These are phyloP conservation scores for Apiospora malaysiana DNA, from an alignment of 2,329 filamentous ascomycete species.

Conservation along the genomic window DNA sequence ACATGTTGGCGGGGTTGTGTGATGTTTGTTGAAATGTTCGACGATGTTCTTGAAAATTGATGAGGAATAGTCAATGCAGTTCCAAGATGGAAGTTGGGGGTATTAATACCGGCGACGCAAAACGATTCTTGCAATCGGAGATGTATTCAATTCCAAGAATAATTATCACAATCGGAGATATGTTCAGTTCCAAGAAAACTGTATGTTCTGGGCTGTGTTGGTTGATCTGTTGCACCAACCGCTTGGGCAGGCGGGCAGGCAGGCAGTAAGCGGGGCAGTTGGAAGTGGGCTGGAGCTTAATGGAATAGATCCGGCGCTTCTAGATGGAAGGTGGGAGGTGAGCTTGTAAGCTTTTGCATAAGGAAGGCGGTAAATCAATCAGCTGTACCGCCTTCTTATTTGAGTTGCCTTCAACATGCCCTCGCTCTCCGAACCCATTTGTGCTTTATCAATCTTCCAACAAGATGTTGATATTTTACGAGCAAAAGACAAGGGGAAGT, in stretches of 20 bases:
- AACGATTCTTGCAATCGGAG: neutral
- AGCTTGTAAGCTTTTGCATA: neutral
- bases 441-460: too few relatives aligned
- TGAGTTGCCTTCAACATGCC: neutral
- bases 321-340: neutral
- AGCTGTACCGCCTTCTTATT: neutral
- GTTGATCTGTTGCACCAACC: neutral
- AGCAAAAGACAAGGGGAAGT: too few relatives aligned
- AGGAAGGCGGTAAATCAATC: neutral
- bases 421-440: too few relatives aligned
- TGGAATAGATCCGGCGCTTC: constrained; percentile 16
- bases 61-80: too few relatives aligned
- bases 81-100: neutral
- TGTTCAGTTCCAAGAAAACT: neutral
- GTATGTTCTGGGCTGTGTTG: neutral
- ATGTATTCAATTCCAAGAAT: neutral
- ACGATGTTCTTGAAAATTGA: neutral
- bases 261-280: neutral
- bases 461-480: too few relatives aligned
- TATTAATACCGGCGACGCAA: neutral
- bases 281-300: constrained; percentile 12
- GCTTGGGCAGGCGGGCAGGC: neutral
- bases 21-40: neutral
- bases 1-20: constrained; percentile 42
- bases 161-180: too few relatives aligned